Evolutionary conservation across 129 eudicot genomes (phyloP).

Genomic region (Solidago caesia): DNA sequence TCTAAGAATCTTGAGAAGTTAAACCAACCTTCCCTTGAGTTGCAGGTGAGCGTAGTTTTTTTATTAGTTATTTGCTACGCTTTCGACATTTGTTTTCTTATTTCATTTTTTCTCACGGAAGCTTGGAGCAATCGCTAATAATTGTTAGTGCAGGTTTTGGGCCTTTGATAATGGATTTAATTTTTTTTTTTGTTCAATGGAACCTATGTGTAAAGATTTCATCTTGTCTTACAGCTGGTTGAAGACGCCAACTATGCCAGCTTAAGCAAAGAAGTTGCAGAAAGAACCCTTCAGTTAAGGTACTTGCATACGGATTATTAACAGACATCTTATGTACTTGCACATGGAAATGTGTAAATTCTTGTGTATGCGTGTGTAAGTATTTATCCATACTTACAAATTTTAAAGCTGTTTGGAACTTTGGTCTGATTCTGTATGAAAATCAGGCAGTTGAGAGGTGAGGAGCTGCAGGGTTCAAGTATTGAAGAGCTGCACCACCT

Average conservation of each 20-base stretch:
- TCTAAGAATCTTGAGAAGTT: constrained; percentile 69
- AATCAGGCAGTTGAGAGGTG: constrained; percentile 87
- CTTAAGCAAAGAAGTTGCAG: constrained; percentile 82
- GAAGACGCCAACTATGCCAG: constrained; percentile 64
- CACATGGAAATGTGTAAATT: background rate
- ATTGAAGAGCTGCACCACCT: constrained; percentile 79
- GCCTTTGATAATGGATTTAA: background rate
- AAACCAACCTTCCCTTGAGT: constrained; percentile 83
- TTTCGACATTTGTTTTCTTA: background rate
- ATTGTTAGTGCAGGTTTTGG: constrained; percentile 8
- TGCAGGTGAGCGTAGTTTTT: constrained; percentile 51
- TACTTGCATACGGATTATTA: constrained; percentile 17
- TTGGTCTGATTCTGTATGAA: constrained; percentile 7
- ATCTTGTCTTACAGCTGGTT: constrained; percentile 63
- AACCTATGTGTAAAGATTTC: constrained; percentile 16
- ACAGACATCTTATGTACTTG: no score
- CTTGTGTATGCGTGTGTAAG: background rate
- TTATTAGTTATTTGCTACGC: constrained; percentile 1
- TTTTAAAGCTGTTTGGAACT: background rate
- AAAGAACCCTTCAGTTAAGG: constrained; percentile 78
- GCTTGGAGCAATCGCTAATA: constrained; percentile 7
- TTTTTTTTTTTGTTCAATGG: background rate
- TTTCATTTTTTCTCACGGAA: constrained; percentile 5
- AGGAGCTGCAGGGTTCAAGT: constrained; percentile 78
- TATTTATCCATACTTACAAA: background rate